phyloP scores from a whole-genome alignment of 495 filamentous ascomycete genomes.

The Evernia prunastri region DNA sequence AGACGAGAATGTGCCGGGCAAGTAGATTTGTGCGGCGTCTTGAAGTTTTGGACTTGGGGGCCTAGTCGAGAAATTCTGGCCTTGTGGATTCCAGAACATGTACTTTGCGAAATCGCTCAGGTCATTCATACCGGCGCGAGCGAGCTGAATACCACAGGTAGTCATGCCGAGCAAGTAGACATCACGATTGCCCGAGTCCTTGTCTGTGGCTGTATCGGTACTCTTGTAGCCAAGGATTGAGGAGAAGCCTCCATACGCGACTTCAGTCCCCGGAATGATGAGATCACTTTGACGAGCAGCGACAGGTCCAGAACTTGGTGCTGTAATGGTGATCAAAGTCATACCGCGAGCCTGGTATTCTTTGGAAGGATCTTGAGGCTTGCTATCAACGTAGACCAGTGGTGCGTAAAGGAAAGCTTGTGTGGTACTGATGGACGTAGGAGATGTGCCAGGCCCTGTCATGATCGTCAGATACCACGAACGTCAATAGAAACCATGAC shows the following conservation, averaged over 20 bases:
- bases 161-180: slow-evolving; percentile 27
- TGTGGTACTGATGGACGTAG: slow-evolving; percentile 24
- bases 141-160: slow-evolving; percentile 24
- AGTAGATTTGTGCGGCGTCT: slow-evolving; percentile 22
- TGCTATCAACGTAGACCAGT: slow-evolving; percentile 29
- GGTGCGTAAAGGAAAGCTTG: slow-evolving; percentile 29
- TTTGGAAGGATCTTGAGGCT: slow-evolving; percentile 27
- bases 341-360: slow-evolving; percentile 28
- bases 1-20: slow-evolving; percentile 30
- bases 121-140: slow-evolving; percentile 25
- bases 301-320: slow-evolving; percentile 23
- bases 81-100: slow-evolving; percentile 23
- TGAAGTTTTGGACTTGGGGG: slow-evolving; percentile 19
- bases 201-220: slow-evolving; percentile 8
- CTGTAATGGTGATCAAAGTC: slow-evolving; percentile 27
- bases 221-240: slow-evolving; percentile 24
- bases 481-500: background rate
- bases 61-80: slow-evolving; percentile 19
- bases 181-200: slow-evolving; percentile 22
- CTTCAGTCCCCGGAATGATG: slow-evolving; percentile 26
- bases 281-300: slow-evolving; percentile 27
- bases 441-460: slow-evolving; percentile 29
- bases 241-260: slow-evolving; percentile 27
- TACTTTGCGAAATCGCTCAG: slow-evolving; percentile 22
- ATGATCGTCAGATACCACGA: background rate